Base-by-base conservation (phyloP, 2,329 filamentous ascomycete genomes). In the Triangularia verruculosa region DNA sequence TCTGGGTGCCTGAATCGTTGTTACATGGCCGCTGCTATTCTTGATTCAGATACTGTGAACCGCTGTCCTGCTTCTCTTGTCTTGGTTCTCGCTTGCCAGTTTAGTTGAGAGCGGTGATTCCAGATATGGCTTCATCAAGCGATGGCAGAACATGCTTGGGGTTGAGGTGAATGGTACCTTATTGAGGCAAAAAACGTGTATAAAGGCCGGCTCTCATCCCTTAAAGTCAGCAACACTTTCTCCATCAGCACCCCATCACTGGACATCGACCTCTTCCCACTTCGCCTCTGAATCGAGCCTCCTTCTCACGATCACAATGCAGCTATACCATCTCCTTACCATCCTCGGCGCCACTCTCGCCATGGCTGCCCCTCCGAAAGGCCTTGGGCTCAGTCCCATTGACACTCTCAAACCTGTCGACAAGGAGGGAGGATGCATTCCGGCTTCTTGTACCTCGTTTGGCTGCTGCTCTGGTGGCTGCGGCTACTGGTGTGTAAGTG, bases 401-500 rank as follows among this genome's bases (percentile, higher is more conserved):
- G 39, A 47, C n/a, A 47, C 2, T 12, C 51, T 54, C 11, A 20
- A 24, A n/a, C 51, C 51, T 1, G 25, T 54, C 17, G 51, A 53
- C 20, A 54, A 54, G 25, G 51, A 24, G 27, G 51, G 51, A 0
- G 51, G 51, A 7, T 54, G 51, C 17, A 27, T 54, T n/a, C 51
- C 51, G 2, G 51, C 51, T 24, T 54, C 51, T 54, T 54, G 51
- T 24, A 28, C 51, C 4, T 54, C 51, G 22, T 54, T 54, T 12
- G 51, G 51, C 7, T 54, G 51, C 22, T 54, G 51, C 51, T 54
- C 51, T 28, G 51, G 51, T 15, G 22, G 22, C 9, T 54, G 51
- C 22, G 51, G 51, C 4, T 54, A 54, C 51, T 54, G 51, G 51
- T 54, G 51, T 54, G 51, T 54, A 54, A 54, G 51, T 54, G 15